Base-by-base conservation (phyloP, 2,329 filamentous ascomycete genomes). In the Bisporella sp. region DNA sequence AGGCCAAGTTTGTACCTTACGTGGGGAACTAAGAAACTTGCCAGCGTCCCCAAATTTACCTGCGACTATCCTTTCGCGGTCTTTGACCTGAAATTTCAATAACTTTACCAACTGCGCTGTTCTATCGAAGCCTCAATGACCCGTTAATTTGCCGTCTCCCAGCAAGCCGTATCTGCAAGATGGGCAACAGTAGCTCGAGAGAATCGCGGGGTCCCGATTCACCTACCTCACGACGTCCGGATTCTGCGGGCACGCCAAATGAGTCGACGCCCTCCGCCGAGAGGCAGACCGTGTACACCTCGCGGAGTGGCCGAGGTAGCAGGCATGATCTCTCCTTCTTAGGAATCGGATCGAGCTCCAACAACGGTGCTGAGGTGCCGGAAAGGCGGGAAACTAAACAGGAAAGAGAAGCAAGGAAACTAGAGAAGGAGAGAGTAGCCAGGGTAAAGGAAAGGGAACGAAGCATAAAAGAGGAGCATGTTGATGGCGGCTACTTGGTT, bases 401-500 rank as follows among this genome's bases (percentile, higher is more conserved):
- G 60, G 93, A 97, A 70, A 81, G 89, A 41, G 93, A 99, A 66
- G 89, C 89, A 21, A 79, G 92, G 55, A 87, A 85, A 55, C 71
- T 89, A 49, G 92, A 96, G 67, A 86, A 83, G 62, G 92, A 97
- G 67, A 82, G 89, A 43, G 73, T 78, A 12, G 76, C 80, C 37
- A 78, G 93, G 51, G 70, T 85, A 41, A 89, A 89, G 66, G 93
- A 99, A 67, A 81, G 93, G 45, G 91, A 96, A 68, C 79, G 87
- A 57, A 99, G 93, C 64, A 82, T 97, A 72, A 83, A 77, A 56
- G 91, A 96, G 61, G 93, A 99, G 66, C 82, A 91, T 66, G 87
- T 97, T 3, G 93, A 99, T 68, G 93, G 93, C 21, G 93, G 93
- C 28, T 99, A 85, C 70, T 72, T 99, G 45, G 93, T 99, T 32